Evolutionary conservation across 1,284 basidiomycete genomes (phyloP), one percentile per base, ranked within the genome.

Genomic region (Ustilago xerochloae): DNA sequence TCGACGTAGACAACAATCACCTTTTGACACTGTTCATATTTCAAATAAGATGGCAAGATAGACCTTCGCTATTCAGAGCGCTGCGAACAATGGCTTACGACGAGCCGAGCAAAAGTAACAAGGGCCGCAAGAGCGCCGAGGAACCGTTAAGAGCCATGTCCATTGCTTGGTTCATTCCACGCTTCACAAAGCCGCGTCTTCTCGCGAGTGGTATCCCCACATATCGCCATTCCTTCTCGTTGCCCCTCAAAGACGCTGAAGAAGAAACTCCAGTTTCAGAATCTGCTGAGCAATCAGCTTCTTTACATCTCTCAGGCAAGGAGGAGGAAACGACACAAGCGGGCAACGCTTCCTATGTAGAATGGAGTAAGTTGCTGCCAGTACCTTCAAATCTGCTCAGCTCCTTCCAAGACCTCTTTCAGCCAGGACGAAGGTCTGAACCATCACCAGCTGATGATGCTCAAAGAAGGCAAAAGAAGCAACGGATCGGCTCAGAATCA

Each of bases 221-320:
- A n/a, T 74, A 74, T 45, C 65, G 71, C 8, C 71, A 74, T 35
- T 74, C 71, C 1, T 74, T 74, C 24, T 63, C 65, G 3, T 36
- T 36, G 36, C 61, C 71, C 3, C 20, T 13, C 16, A 35, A 32
- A 20, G 63, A 29, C 13, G 15, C 41, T 10, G 16, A 24, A 8
- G n/a, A 9, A 16, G 18, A 41, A 33, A 9, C 9, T 26, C 13
- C 28, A 29, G 12, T 22, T 30, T 41, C 24, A 8, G 15, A 28
- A 7, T 18, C 6, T 24, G 16, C 54, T 5, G 20, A 47, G 2
- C 3, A 26, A 2, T 35, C 24, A 6, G 20, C n/a, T 9, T 8
- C 35, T 7, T 12, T 29, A 18, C 28, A 39, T 20, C 26, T 32
- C 10, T 16, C 32, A 18, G 18, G 39, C 7, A 15, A 33, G 18